Percentiles rank a stretch among this genome's conserved stretches.
These are phyloP conservation scores for Fragaria ananassa DNA, from an alignment of 306 rosid species.

Conservation along the genomic window DNA sequence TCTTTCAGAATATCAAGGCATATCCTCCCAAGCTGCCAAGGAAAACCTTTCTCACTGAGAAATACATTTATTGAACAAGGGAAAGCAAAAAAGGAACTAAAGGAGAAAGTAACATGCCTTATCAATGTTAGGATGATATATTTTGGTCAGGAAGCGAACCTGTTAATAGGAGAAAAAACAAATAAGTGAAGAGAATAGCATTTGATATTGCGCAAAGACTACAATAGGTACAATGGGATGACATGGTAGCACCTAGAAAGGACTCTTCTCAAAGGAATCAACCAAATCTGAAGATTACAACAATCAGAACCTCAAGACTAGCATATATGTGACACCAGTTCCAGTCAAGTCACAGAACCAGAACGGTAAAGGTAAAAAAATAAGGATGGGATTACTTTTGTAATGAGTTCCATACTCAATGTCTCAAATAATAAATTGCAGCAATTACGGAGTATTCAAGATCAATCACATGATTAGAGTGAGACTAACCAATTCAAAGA, in stretches of 20 bases:
- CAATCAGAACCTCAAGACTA: neutral
- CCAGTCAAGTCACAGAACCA: neutral
- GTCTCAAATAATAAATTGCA: neutral
- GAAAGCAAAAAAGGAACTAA: constrained; percentile 6
- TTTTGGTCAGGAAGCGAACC: constrained; percentile 43
- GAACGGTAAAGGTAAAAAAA: neutral
- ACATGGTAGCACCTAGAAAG: neutral
- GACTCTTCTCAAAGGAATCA: neutral
- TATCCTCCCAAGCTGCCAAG: constrained; percentile 34
- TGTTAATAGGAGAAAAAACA: neutral
- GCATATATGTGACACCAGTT: neutral
- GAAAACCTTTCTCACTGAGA: constrained; percentile 9
- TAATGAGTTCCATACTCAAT: neutral
- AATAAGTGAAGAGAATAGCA: neutral
- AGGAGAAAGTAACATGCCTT: constrained; percentile 26
- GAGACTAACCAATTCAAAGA: neutral
- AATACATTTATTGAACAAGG: neutral
- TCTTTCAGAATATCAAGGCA: constrained; percentile 37
- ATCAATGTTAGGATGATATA: constrained; percentile 44
- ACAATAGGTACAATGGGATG: neutral
- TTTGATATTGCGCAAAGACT: neutral
- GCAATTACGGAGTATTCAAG: neutral
- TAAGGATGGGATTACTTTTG: neutral
- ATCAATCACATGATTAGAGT: neutral
- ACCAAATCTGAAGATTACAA: neutral